Base-by-base conservation (phyloP, 306 rosid species). In the Astragalus glycyphyllos region DNA sequence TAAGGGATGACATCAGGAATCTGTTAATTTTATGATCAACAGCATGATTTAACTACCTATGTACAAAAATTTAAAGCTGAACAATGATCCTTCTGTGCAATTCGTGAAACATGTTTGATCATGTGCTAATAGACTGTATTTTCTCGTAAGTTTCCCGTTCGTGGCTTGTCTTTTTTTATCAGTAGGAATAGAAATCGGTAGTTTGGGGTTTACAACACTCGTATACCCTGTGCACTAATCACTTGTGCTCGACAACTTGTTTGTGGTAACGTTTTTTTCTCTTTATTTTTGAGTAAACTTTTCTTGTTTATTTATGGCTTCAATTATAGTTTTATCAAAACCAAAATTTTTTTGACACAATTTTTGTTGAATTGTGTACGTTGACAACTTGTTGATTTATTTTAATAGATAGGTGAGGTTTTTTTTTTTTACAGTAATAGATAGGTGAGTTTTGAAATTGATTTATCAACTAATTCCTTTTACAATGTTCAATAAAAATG, bases 1-100 rank as follows among this genome's bases (percentile, higher is more conserved):
- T 53, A 60, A 65, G 77, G 82, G 85, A 74, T 79, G 78, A 58
- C 83, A 37, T 12, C 72, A n/a, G 34, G 71, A 74, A 76, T 78
- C 62, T 62, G 45, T 72, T 79, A 74, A 68, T 76, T 72, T 56
- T 71, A 65, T 75, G 79, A 70, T 73, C 79, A 72, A 23, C 65
- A 57, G 32, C 83, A 67, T 62, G 77, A 81, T 65, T 42, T 77
- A 66, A 65, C 77, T 37, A 12, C 12, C 23, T 62, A 58, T 81
- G 81, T 75, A 69, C 72, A 59, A 67, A 69, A 70, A 37, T 31
- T 67, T 41, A 2, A 71, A 83, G 70, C 53, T 42, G 38, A 71
- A 55, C 69, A 60, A 38, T 61, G 58, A 77, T 69, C 73, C 61
- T 49, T 6, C 23, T 42, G 64, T 78, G 56, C 50, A 23, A 31